These are phyloP conservation scores for Gymnopilus dilepis DNA, from an alignment of 768 basidiomycete genomes.

Conservation along the genomic window DNA sequence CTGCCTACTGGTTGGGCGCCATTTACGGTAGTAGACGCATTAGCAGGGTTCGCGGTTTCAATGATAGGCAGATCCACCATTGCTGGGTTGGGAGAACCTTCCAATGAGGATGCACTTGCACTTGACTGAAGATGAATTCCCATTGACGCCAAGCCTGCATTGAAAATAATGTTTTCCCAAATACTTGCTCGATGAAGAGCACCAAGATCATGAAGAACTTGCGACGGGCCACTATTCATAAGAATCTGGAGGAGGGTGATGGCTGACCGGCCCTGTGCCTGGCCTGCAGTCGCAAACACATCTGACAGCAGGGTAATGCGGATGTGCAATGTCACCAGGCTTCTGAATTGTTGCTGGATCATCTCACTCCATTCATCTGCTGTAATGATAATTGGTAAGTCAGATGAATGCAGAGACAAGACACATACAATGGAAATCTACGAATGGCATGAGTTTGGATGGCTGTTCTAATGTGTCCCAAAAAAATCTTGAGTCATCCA, in stretches of 20 bases:
- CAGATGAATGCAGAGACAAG: constrained; percentile 4
- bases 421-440: constrained; percentile 57
- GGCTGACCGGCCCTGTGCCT: constrained; percentile 79
- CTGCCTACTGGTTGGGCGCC: constrained; percentile 31
- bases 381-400: constrained; percentile 12
- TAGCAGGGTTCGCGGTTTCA: constrained; percentile 35
- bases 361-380: constrained; percentile 51
- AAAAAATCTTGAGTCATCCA: constrained; percentile 72
- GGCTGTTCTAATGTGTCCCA: constrained; percentile 60
- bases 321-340: constrained; percentile 75
- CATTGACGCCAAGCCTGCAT: constrained; percentile 56
- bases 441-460: constrained; percentile 68
- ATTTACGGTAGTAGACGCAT: constrained; percentile 36
- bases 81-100: constrained; percentile 51
- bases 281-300: constrained; percentile 83
- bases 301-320: constrained; percentile 86
- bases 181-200: constrained; percentile 79
- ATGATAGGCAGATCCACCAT: constrained; percentile 46
- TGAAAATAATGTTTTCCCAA: constrained; percentile 87
- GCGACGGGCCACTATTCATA: constrained; percentile 63
- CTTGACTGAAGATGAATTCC: constrained; percentile 57
- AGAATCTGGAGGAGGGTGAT: constrained; percentile 77
- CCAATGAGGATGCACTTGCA: constrained; percentile 49
- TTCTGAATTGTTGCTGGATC: constrained; percentile 71
- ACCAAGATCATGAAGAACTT: constrained; percentile 76